Base-by-base conservation (phyloP, 164 flowering plant species). In the Magnolia kwangsiensis region DNA sequence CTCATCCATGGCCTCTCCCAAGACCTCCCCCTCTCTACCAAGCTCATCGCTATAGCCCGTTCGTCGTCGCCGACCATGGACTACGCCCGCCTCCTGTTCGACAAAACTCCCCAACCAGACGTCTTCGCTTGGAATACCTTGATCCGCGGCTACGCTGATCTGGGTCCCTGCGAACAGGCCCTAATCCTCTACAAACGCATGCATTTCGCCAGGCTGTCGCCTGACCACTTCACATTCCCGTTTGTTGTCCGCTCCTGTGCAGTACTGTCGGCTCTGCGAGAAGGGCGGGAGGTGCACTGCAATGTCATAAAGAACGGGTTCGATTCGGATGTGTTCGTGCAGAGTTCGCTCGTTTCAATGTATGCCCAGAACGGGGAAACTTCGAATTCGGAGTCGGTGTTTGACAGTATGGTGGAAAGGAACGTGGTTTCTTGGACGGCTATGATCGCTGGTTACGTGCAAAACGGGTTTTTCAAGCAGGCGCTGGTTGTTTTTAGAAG, bases 371-470 rank as follows among this genome's bases (percentile, higher is more conserved):
- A 74, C 50, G 88, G 85, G 10, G 79, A 71, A 51, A 75, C 61
- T 11, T 75, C 18, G 63, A 67, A 49, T 74, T 78, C 83, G 8
- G 80, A 75, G 77, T 50, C 80, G 78, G 76, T 83, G 51, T 85
- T 85, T 74, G 74, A 61, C 10, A 81, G 75, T 23, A 85, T 85
- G 67, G 51, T 13, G 20, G 75, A 51, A 8, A 82, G 63, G 75
- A 80, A 73, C 58, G 58, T 75, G 3, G 83, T 83, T 51, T 81
- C 83, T 3, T 85, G 88, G 88, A 85, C 84, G 13, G 74, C 88
- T 1, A 75, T 79, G 83, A 76, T 83, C 61, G 84, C 86, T 0
- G 88, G 84, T 2, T 76, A 80, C 73, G 84, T 77, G 31, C 86
- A 82, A 19, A 81, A 82, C 67, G 84, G 82, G 61, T 81, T 63